These are phyloP conservation scores for Alternaria sp. DNA, from an alignment of 2,329 filamentous ascomycete genomes.

Conservation along the genomic window DNA sequence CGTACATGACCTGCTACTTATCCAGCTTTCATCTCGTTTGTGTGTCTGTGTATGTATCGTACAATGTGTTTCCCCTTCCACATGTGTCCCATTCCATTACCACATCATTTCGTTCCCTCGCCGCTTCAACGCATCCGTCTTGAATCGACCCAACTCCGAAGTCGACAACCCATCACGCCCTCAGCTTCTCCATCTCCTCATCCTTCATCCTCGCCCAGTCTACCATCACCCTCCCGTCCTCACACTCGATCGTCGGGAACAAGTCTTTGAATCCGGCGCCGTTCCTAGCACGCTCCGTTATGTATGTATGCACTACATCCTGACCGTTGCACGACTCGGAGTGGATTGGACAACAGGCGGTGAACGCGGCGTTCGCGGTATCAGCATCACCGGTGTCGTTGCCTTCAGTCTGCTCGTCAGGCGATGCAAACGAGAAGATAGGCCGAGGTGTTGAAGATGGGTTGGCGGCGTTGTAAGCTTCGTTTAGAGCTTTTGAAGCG, in stretches of 20 bases:
- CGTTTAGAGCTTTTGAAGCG: conserved; percentile 25
- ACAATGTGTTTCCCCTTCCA: background rate
- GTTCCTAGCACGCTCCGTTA: conserved; percentile 11
- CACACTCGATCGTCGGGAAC: conserved; percentile 19
- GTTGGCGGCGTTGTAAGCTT: conserved; percentile 21
- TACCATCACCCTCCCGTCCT: conserved; percentile 24
- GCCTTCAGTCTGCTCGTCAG: background rate
- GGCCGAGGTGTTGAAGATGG: background rate
- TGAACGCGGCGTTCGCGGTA: background rate
- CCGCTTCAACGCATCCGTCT: too few species aligned
- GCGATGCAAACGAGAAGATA: background rate
- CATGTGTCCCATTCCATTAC: background rate
- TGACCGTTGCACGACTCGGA: conserved; percentile 27
- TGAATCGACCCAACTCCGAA: too few species aligned
- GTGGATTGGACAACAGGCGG: conserved; percentile 24
- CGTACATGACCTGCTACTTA: background rate
- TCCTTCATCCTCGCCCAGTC: conserved; percentile 30
- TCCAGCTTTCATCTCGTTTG: background rate
- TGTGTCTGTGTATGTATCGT: background rate
- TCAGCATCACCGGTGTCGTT: background rate
- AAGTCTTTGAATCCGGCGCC: conserved; percentile 21
- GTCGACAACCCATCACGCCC: background rate
- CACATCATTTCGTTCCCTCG: background rate
- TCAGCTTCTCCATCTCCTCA: conserved; percentile 22
- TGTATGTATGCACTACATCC: conserved; percentile 8